Conservation (phyloP, 2,329 filamentous ascomycete species). For the Xylariaceae sp. region DNA sequence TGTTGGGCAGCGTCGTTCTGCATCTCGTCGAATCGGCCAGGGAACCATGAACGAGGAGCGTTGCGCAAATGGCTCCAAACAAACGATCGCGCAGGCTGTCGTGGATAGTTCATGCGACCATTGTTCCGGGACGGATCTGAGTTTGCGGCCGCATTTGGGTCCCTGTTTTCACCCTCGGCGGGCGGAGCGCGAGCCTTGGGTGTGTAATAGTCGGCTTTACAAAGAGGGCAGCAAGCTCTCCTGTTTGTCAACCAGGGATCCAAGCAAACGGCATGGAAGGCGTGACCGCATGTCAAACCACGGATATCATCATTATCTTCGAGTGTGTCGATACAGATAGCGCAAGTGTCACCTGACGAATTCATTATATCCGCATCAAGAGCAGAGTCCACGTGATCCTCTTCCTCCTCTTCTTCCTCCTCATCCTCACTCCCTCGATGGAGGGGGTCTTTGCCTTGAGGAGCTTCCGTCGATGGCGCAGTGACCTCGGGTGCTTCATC, state of each 20-base stretch:
- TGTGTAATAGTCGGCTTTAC: conserved; percentile 96
- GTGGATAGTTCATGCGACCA: conserved; percentile 45
- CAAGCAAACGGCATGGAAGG: conserved; percentile 92
- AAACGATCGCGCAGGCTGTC: conserved; percentile 37
- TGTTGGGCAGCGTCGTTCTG: conserved; percentile 12
- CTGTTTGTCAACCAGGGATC: conserved; percentile 95
- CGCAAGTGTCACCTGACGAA: conserved; percentile 85
- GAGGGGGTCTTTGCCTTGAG: conserved; percentile 23
- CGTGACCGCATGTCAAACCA: conserved; percentile 91
- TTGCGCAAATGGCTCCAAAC: conserved; percentile 33
- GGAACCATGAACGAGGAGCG: conserved; percentile 28
- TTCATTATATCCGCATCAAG: conserved; percentile 75
- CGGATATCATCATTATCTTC: conserved; percentile 96
- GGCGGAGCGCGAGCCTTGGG: conserved; percentile 72
- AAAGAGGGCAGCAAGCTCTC: conserved; percentile 91
- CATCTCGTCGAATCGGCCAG: conserved; percentile 22
- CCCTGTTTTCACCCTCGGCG: conserved; percentile 37
- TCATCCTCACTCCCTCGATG: conserved; percentile 40
- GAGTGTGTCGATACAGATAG: conserved; percentile 89
- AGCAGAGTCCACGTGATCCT: conserved; percentile 78
- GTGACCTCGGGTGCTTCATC: conserved; percentile 16
- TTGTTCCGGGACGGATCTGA: conserved; percentile 35
- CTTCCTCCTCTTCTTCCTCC: conserved; percentile 60
- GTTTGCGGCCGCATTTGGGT: conserved; percentile 25
- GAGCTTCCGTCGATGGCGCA: conserved; percentile 19